Base-by-base conservation (phyloP, 805 yeast species). In the Citeromyces nyonsensis region DNA sequence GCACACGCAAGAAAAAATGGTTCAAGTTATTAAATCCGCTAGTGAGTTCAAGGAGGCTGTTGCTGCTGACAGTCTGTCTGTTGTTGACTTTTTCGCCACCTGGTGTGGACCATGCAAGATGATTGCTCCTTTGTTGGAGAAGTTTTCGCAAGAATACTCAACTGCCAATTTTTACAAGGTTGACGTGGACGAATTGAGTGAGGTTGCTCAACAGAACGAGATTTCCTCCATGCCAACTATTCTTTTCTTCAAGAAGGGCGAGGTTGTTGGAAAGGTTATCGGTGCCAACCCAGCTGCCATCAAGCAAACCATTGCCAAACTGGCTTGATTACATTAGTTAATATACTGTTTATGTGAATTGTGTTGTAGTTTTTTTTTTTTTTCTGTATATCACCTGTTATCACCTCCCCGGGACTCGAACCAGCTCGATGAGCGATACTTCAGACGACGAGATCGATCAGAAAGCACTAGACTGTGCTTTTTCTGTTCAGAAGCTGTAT, bases 31-130 rank as follows among this genome's bases (percentile, higher is more conserved):
- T 38, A 37, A 41, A 34, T 42, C 56, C 24, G 45, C 45, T 33
- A 54, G 44, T 25, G 86, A 85, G 54, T 88, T 86, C 68, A 60
- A 69, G 34, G 61, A 64, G 37, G 78, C 75, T 42, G 68, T 78
- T 49, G 45, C 57, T 36, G 64, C 63, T 48, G 70, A 69, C 43
- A 81, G 79, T 46, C 66, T 84, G 51, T 86, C 84, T 44, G 86
- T 91, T 45, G 83, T 91, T 44, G 97, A 91, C 65, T 91, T 88
- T 66, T 86, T 72, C 52, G 97, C 97, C 47, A 74, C 86, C 39
- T 91, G 97, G 96, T 88, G 98, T 61, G 96, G 96, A 45, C 97
- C 98, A 40, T 88, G 98, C 69, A 91, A 88, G 70, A 82, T 82
- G 74, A 79, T 91, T 59, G 86, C 95, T 35, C 98, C 98, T 46